Conservation (phyloP, 148 eudicot genomes). For the Vaccinium macrocarpon region DNA sequence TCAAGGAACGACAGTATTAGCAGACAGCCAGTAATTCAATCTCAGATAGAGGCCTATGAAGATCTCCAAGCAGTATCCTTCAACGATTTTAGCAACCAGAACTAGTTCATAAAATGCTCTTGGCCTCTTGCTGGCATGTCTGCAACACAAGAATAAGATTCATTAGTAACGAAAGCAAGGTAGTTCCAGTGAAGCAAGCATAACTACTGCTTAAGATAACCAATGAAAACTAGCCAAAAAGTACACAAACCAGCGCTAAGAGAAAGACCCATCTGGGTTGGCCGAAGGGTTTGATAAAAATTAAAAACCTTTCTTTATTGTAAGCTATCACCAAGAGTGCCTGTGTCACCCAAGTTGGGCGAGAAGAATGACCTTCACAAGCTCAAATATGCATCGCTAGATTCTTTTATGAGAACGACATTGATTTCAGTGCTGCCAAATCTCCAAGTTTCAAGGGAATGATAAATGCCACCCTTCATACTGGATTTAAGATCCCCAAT, state of each 20-base stretch:
- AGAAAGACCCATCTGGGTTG: conserved; percentile 91
- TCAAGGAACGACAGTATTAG: no score
- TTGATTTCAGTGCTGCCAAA: conserved; percentile 35
- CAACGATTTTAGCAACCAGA: not conserved
- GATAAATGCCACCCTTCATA: conserved; percentile 20
- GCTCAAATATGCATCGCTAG: conserved; percentile 30
- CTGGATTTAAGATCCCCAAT: no score
- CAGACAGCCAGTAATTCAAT: no score
- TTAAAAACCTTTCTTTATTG: conserved; percentile 63
- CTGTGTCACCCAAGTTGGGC: conserved; percentile 15
- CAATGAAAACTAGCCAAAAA: not conserved
- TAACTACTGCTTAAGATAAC: not conserved
- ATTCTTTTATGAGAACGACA: conserved; percentile 53
- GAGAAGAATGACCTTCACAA: conserved; percentile 21
- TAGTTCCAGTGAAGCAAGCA: not conserved
- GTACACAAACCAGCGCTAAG: conserved; percentile 58
- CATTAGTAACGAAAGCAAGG: not conserved
- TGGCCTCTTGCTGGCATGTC: no score
- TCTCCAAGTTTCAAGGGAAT: conserved; percentile 45
- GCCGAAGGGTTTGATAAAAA: conserved; percentile 67
- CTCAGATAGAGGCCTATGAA: no score
- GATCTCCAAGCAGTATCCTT: no score
- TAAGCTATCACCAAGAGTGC: conserved; percentile 43
- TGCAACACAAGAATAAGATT: not conserved
- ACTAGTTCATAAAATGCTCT: no score